These are phyloP conservation scores for Coniochaeta pulveracea DNA, from an alignment of 2,329 filamentous ascomycete genomes.

Conservation along the genomic window DNA sequence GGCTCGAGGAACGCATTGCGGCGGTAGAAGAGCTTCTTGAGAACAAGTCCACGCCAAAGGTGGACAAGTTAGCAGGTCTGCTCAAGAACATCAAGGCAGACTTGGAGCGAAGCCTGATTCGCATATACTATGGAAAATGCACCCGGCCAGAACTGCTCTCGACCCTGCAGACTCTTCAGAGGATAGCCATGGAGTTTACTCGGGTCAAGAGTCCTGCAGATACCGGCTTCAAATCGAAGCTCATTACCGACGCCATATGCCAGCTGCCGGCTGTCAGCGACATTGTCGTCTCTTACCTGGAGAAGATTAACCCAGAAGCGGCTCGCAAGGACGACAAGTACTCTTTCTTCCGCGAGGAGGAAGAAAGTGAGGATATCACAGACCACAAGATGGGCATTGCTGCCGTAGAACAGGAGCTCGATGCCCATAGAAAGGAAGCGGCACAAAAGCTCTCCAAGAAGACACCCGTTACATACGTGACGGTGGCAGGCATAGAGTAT, in stretches of 20 bases:
- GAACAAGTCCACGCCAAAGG: conserved; percentile 50
- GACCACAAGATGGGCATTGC: conserved; percentile 85
- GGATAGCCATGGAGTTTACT: conserved; percentile 66
- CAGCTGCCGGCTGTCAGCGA: conserved; percentile 67
- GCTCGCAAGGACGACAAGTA: conserved; percentile 89
- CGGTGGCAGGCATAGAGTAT: conserved; percentile 85
- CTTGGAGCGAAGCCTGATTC: conserved; percentile 83
- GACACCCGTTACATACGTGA: conserved; percentile 62
- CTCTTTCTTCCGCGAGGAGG: conserved; percentile 75
- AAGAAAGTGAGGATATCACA: conserved; percentile 81
- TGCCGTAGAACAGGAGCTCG: conserved; percentile 81
- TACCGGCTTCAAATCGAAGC: conserved; percentile 58
- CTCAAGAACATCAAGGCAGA: conserved; percentile 65
- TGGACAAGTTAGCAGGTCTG: conserved; percentile 64
- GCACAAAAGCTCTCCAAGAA: conserved; percentile 63
- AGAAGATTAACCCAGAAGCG: conserved; percentile 75
- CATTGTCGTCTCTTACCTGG: conserved; percentile 62
- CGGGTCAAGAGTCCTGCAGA: conserved; percentile 53
- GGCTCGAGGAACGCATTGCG: conserved; percentile 66
- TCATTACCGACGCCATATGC: conserved; percentile 61
- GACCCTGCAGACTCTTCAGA: conserved; percentile 76
- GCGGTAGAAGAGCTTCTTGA: conserved; percentile 81
- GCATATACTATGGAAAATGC: conserved; percentile 97
- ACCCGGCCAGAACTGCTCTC: conserved; percentile 77
- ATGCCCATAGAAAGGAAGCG: conserved; percentile 61